These are phyloP conservation scores for Ogataea zsoltii DNA, from an alignment of 805 yeast genomes.

Conservation along the genomic window DNA sequence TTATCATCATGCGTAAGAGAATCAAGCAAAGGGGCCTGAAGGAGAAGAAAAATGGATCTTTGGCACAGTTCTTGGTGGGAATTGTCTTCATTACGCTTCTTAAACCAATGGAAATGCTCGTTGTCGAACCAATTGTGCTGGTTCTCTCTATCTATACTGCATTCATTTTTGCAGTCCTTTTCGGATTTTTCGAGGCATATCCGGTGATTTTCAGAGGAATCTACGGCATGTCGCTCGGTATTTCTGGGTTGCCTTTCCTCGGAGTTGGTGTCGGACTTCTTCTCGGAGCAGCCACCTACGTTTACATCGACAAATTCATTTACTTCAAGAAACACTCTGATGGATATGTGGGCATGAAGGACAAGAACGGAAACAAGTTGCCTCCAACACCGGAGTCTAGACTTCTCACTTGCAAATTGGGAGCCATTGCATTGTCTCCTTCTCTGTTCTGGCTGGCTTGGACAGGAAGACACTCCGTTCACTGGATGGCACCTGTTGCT, in stretches of 20 bases:
- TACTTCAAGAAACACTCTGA: constrained; percentile 60
- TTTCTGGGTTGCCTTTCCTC: constrained; percentile 68
- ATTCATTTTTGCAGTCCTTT: constrained; percentile 73
- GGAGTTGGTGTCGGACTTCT: constrained; percentile 72
- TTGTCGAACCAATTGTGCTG: constrained; percentile 73
- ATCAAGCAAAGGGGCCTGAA: constrained; percentile 61
- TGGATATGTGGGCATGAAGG: constrained; percentile 60
- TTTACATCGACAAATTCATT: constrained; percentile 47
- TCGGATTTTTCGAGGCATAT: constrained; percentile 79
- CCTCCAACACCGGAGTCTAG: constrained; percentile 63
- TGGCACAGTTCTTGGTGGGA: constrained; percentile 41
- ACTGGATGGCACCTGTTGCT: constrained; percentile 75
- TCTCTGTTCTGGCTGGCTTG: constrained; percentile 82
- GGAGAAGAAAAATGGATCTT: constrained; percentile 39
- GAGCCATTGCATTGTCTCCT: constrained; percentile 65
- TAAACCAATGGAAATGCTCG: constrained; percentile 68
- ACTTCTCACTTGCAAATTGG: constrained; percentile 62
- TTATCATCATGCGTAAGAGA: constrained; percentile 59
- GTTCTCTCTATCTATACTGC: constrained; percentile 71
- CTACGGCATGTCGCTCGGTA: constrained; percentile 58
- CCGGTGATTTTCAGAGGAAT: constrained; percentile 72
- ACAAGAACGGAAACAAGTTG: constrained; percentile 52
- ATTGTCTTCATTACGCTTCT: constrained; percentile 52
- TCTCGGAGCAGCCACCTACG: constrained; percentile 52
- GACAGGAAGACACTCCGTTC: constrained; percentile 61